Base-by-base conservation (phyloP, 805 yeast genomes). In the Cyberlindnera xishuangbannaensis region DNA sequence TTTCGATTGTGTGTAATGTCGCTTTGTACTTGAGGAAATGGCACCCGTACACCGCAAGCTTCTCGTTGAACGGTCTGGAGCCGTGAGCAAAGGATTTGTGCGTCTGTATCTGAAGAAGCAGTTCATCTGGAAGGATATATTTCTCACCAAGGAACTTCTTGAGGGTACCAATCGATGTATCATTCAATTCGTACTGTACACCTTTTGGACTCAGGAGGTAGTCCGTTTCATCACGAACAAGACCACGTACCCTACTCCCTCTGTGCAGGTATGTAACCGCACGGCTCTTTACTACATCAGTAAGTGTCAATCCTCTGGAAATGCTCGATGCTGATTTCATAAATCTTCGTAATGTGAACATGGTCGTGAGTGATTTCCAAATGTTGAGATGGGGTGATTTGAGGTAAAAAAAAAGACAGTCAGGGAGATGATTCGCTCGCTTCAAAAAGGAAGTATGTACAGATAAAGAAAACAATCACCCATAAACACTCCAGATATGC, bases 31-130 rank as follows among this genome's bases (percentile, higher is more conserved):
- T 76, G 43, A 81, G 56, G 47, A 78, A 61, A 51, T 78, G 80
- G 23, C 70, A 53, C 13, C 94, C 97, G 55, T 85, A 62, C 27
- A 80, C 71, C 14, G 85, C 68, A 48, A 90, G 65, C 56, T 81
- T 83, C 55, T 87, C 96, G 61, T 88, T 90, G 62, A 83, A 85
- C 7, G 97, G 96, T 48, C 79, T 76, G 42, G 73, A 65, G 8
- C 95, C 97, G 61, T 85, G 94, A 5, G 94, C 95, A 67, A 87
- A 90, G 15, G 95, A 84, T 62, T 90, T 90, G 63, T 90, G 97
- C 6, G 97, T 88, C 49, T 88, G 64, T 25, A 84, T 77, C 62
- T 90, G 97, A 41, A 86, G 64, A 15, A 81, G 61, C 38, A 81
- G 45, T 6, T 69, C 67, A 48, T 84, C 82, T 5, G 80, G 66